phyloP scores from a whole-genome alignment of 805 yeast species.

The Wickerhamiella kurtzmanii region DNA sequence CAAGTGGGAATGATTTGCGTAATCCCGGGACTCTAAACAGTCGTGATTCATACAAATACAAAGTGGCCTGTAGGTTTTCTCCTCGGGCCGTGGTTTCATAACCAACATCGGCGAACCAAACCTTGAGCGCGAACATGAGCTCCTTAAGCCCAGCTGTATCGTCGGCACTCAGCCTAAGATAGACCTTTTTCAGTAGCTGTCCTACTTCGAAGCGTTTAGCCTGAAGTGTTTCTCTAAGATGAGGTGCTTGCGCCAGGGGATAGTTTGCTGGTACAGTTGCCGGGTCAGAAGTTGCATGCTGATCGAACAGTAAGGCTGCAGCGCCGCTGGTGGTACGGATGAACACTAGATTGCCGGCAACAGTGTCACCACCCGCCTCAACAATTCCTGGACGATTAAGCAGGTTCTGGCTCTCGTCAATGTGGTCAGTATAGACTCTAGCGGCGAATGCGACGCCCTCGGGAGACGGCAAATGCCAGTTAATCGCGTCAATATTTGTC shows the following conservation, averaged over 20 bases:
- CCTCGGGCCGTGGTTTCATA: conserved; percentile 48
- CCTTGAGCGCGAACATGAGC: conserved; percentile 47
- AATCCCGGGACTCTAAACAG: conserved; percentile 52
- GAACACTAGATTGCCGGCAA: conserved; percentile 42
- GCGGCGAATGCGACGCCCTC: conserved; percentile 49
- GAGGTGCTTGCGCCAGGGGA: neutral
- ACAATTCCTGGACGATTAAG: neutral
- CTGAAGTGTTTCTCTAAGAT: neutral
- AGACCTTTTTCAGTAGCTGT: conserved; percentile 30
- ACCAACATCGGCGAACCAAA: conserved; percentile 76
- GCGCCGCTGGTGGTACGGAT: conserved; percentile 57
- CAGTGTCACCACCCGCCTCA: conserved; percentile 31
- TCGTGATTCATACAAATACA: conserved; percentile 42
- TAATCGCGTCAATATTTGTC: conserved; percentile 31
- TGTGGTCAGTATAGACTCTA: conserved; percentile 30
- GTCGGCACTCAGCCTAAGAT: conserved; percentile 40
- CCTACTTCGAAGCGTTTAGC: conserved; percentile 3
- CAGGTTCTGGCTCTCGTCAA: neutral
- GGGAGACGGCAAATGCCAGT: conserved; percentile 62
- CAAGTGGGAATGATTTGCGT: conserved; percentile 61
- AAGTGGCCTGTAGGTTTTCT: conserved; percentile 40
- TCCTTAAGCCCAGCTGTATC: conserved; percentile 51
- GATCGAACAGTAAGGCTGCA: conserved; percentile 31
- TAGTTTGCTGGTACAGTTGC: neutral
- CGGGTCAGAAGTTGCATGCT: neutral